Conservation (phyloP, 2,329 filamentous ascomycete genomes). For the Trichothecium roseum region DNA sequence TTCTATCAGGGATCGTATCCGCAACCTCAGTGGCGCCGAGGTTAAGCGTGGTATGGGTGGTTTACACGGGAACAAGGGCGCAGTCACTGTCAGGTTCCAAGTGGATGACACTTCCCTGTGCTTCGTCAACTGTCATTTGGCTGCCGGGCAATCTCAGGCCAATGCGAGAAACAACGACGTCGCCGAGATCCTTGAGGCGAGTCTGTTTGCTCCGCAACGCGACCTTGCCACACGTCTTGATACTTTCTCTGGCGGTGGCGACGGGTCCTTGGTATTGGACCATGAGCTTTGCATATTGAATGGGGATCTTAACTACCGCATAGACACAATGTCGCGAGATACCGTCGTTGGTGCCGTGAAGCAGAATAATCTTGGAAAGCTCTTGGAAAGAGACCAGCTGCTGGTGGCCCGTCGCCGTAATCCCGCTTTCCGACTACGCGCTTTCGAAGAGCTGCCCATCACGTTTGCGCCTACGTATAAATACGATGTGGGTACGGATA, state of each 20-base stretch:
- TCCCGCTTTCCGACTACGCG: slow-evolving; percentile 76
- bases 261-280: slow-evolving; percentile 88
- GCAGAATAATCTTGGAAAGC: slow-evolving; percentile 68
- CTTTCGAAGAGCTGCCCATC: slow-evolving; percentile 85
- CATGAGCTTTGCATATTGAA: slow-evolving; percentile 97
- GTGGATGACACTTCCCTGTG: slow-evolving; percentile 91
- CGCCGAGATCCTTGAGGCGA: slow-evolving; percentile 75
- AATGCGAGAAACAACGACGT: slow-evolving; percentile 88
- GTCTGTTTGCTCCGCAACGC: slow-evolving; percentile 61
- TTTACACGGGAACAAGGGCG: slow-evolving; percentile 92
- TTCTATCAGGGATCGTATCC: slow-evolving; percentile 63
- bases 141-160: slow-evolving; percentile 85
- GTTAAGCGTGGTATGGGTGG: slow-evolving; percentile 96
- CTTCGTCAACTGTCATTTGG: slow-evolving; percentile 95
- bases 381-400: slow-evolving; percentile 88
- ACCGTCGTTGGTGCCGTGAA: slow-evolving; percentile 81
- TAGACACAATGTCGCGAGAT: slow-evolving; percentile 92
- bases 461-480: slow-evolving; percentile 96
- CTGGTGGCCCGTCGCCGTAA: slow-evolving; percentile 83
- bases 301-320: slow-evolving; percentile 95
- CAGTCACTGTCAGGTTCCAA: slow-evolving; percentile 81
- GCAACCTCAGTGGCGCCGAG: slow-evolving; percentile 67
- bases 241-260: slow-evolving; percentile 81
- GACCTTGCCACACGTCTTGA: slow-evolving; percentile 61
- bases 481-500: slow-evolving; percentile 91